Evolutionary conservation across 2,329 filamentous ascomycete species (phyloP), one percentile per base, ranked within the genome.

Genomic region (Cytospora mali): DNA sequence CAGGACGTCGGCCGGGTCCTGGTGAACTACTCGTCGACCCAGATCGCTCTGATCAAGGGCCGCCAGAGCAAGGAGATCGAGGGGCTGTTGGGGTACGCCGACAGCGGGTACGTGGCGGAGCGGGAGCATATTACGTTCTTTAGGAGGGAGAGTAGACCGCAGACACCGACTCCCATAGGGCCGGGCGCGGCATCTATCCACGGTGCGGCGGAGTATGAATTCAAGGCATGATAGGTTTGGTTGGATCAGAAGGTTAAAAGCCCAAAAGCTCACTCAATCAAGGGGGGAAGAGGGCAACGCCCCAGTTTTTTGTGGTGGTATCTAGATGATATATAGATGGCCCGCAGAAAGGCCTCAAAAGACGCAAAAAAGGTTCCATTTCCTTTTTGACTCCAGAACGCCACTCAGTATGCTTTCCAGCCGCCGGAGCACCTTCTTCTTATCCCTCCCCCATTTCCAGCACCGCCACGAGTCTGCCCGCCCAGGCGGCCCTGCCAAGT

Each of bases 71-170:
- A 82, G 6, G 90, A 97, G 73, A 97, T 99, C 66, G 82, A 88
- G 54, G 82, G 84, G 11, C 79, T 95, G 51, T 78, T 99, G 33
- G 95, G 94, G 4, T 99, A 97, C 76, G 92, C 92, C 23, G 93
- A 97, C 74, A 96, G 90, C 71, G 93, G 98, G 76, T 97, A 98
- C 76, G 90, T 98, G 48, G 93, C 93, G 11, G 81, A 95, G 71
- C 82, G 93, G 66, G 92, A 96, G 75, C 94, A 96, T 69, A 88
- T 97, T 66, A 92, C 91, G 51, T 87, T 97, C 68, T 88, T 90
- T 66, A 76, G 74, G 35, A 74, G 74, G 54, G 81, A 82, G 62
- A 86, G 83, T 69, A 76, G 83, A 33, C 82, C 84, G 25, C 80
- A 77, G 16, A 84, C 81, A 59, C 82, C 82, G 6, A 77, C 72